phyloP scores from a whole-genome alignment of 2,329 filamentous ascomycete genomes.

The Xylaria sp. region DNA sequence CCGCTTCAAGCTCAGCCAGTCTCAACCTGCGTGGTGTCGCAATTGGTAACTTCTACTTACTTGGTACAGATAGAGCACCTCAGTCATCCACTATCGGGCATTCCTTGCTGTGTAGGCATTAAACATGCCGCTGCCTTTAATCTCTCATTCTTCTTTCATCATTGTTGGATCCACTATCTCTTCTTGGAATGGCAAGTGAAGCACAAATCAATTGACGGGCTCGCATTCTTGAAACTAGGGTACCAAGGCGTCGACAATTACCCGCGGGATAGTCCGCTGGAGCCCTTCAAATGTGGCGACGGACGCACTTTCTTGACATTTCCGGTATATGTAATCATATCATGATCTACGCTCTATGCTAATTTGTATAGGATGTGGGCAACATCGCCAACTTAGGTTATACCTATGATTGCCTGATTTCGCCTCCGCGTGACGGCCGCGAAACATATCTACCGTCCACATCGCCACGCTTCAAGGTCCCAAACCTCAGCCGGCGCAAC shows the following conservation, averaged over 20 bases:
- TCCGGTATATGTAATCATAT: neutral
- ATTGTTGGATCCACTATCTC: conserved; percentile 22
- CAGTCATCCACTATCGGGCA: too few relatives aligned
- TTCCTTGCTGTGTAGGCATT: neutral
- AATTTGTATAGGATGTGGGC: conserved; percentile 11
- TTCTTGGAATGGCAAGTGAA: conserved; percentile 27
- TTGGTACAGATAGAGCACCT: neutral
- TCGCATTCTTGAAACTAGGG: conserved; percentile 2
- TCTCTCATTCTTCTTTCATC: conserved; percentile 28
- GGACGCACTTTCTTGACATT: conserved; percentile 18
- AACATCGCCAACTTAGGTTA: conserved; percentile 23
- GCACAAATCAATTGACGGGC: conserved; percentile 3
- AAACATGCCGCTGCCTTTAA: conserved; percentile 22
- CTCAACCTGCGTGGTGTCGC: neutral
- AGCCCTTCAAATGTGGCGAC: conserved; percentile 13
- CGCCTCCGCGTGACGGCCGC: neutral
- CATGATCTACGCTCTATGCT: neutral
- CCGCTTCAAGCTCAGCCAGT: too few relatives aligned
- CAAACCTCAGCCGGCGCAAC: conserved; percentile 16
- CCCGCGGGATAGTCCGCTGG: conserved; percentile 19
- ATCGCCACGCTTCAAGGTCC: conserved; percentile 16
- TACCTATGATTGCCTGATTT: conserved; percentile 7
- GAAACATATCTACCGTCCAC: neutral
- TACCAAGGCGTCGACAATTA: conserved; percentile 23
- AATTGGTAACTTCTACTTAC: neutral